Evolutionary conservation across 805 yeast species (phyloP).

Genomic region (Myxozyma vanderwaltii): DNA sequence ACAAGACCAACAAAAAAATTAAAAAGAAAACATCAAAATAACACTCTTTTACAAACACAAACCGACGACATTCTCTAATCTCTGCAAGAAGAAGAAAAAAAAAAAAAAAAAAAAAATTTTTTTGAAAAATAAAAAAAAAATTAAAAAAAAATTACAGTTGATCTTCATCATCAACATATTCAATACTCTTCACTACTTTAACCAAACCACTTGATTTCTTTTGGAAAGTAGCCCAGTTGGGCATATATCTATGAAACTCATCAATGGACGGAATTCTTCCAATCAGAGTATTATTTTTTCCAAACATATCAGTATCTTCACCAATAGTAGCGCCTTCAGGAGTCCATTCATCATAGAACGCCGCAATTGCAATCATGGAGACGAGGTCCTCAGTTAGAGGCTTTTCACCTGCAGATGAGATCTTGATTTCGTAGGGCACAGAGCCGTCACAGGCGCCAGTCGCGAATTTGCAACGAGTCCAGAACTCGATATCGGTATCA

Average conservation of each 20-base stretch:
- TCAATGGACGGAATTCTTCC: slow-evolving; percentile 68
- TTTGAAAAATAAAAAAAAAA: too few relatives aligned
- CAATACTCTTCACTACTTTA: slow-evolving; percentile 54
- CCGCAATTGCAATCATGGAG: slow-evolving; percentile 46
- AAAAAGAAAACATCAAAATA: too few relatives aligned
- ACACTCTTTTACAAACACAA: too few relatives aligned
- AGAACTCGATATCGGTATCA: slow-evolving; percentile 9
- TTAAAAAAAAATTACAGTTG: slow-evolving; percentile 33
- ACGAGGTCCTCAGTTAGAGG: slow-evolving; percentile 1
- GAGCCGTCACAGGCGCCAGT: slow-evolving; percentile 11
- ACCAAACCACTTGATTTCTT: slow-evolving; percentile 69
- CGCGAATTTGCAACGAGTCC: slow-evolving; percentile 20
- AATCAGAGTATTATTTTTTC: slow-evolving; percentile 15
- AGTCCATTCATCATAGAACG: slow-evolving; percentile 79
- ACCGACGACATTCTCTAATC: too few relatives aligned
- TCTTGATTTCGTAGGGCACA: slow-evolving; percentile 8
- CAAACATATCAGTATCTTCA: neutral
- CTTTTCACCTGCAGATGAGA: neutral
- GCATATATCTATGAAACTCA: slow-evolving; percentile 69
- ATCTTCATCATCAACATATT: slow-evolving; percentile 53
- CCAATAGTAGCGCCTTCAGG: slow-evolving; percentile 8
- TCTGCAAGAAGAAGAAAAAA: too few relatives aligned
- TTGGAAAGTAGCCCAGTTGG: slow-evolving; percentile 65
- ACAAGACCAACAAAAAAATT: too few relatives aligned
- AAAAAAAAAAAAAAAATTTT: too few relatives aligned